Evolutionary conservation across 371 early-diverging fungal species (phyloP), one percentile per base, ranked within the genome.

Genomic region (Polyrhizophydium stewartii): DNA sequence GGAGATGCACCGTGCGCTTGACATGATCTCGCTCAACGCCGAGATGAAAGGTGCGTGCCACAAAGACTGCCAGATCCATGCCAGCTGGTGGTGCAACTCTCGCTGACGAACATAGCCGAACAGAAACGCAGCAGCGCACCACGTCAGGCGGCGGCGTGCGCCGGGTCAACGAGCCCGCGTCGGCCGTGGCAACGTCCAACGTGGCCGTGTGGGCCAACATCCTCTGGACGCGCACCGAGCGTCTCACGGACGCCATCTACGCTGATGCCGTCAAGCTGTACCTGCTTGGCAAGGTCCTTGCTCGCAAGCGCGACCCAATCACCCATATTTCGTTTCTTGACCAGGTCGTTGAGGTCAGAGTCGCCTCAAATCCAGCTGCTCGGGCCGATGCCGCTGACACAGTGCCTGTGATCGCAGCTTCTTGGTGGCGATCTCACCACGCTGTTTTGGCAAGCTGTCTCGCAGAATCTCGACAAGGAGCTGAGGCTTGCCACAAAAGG

Each of bases 141-240:
- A n/a, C 33, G 13, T 9, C 10, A 50, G 38, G 5, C 19, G 25
- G 74, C 5, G 72, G 76, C 22, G 81, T 77, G 28, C 75, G 87
- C 13, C 73, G 85, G 24, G 69, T 73, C 43, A 78, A 81, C 59
- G 77, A 81, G 28, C 78, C 79, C 31, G 78, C 85, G 1, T 46
- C 57, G 0, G 72, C 77, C 31, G 84, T 19, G 5, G 30, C 53
- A n/a, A 12, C 53, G 10, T 53, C 78, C 30, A 82, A 75, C 7
- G 79, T 80, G n/a, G 62, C 72, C 24, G 53, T 72, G 32, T 79
- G 76, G 75, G 71, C 81, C 1, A 62, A 56, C 33, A 9, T 45
- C 32, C 64, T 92, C 27, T 90, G 91, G 91, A 75, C 64, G 22
- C 69, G 89, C 9, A 78, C 89, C 76, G 92, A 91, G 64, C 65